Conservation (phyloP, 2,329 filamentous ascomycete genomes). For the Coniochaeta ligniaria region DNA sequence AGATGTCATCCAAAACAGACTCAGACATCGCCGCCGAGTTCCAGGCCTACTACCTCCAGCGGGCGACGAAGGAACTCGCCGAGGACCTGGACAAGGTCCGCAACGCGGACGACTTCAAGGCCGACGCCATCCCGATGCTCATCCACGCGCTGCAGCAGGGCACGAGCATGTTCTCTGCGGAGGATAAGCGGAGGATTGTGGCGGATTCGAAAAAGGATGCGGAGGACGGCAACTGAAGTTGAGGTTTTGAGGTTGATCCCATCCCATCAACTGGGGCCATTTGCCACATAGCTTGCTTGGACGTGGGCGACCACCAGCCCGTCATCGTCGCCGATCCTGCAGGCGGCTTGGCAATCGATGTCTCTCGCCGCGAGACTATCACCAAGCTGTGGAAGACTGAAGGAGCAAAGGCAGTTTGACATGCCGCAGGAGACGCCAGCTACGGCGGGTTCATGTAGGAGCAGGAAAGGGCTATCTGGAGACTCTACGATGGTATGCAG, state of each 20-base stretch:
- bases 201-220: neutral
- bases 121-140: slow-evolving; percentile 56
- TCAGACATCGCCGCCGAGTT: slow-evolving; percentile 35
- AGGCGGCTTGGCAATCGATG: neutral
- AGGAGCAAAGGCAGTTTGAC: no score
- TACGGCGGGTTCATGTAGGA: no score
- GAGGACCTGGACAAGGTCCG: slow-evolving; percentile 69
- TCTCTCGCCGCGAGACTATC: no score
- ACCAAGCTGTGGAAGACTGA: no score
- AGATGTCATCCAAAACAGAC: slow-evolving; percentile 8
- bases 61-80: slow-evolving; percentile 61
- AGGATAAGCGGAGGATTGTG: slow-evolving; percentile 27
- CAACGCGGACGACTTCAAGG: slow-evolving; percentile 61
- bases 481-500: no score
- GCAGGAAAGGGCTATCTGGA: no score
- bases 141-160: slow-evolving; percentile 65
- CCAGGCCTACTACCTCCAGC: slow-evolving; percentile 61
- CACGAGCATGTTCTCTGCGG: slow-evolving; percentile 49
- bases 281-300: no score
- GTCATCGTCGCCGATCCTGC: no score
- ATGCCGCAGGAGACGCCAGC: no score
- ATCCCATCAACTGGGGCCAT: no score
- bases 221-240: neutral
- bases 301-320: neutral
- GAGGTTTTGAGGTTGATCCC: neutral